These are phyloP conservation scores for Coniophora puteana DNA, from an alignment of 1,284 basidiomycete genomes.

Conservation along the genomic window DNA sequence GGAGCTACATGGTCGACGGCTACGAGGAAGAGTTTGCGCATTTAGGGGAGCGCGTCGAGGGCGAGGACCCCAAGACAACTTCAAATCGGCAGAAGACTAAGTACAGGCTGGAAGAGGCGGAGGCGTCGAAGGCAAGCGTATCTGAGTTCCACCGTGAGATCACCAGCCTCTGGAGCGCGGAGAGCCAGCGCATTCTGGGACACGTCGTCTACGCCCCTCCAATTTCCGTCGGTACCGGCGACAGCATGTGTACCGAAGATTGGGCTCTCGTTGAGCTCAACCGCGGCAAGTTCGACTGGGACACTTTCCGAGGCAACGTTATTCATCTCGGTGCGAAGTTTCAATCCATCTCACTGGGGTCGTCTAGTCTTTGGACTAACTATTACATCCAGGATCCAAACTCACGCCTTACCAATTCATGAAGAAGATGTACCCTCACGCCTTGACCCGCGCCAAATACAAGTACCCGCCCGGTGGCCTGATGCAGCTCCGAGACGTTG, in stretches of 20 bases:
- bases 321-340: constrained; percentile 20
- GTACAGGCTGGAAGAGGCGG: constrained; percentile 14
- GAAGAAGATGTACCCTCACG: constrained; percentile 18
- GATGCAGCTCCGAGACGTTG: constrained; percentile 20
- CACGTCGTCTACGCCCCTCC: constrained; percentile 23
- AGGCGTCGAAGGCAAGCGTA: constrained; percentile 10
- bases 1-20: background rate
- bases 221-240: constrained; percentile 10
- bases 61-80: constrained; percentile 7
- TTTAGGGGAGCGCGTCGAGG: constrained; percentile 14
- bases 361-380: constrained; percentile 7
- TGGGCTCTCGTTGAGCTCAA: constrained; percentile 28
- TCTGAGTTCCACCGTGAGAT: constrained; percentile 10
- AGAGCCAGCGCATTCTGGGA: constrained; percentile 18
- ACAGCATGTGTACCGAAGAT: constrained; percentile 20
- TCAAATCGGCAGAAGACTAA: constrained; percentile 8
- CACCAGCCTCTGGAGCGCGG: constrained; percentile 7
- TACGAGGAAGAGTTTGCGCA: constrained; percentile 10
- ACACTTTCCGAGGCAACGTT: constrained; percentile 21
- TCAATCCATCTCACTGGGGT: constrained; percentile 24
- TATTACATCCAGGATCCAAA: constrained; percentile 16
- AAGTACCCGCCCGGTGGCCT: constrained; percentile 28
- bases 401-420: constrained; percentile 8
- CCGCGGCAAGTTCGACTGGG: constrained; percentile 18
- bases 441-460: constrained; percentile 13